Base-by-base conservation (phyloP, 1,284 basidiomycete genomes). In the Chondrostereum purpureum region DNA sequence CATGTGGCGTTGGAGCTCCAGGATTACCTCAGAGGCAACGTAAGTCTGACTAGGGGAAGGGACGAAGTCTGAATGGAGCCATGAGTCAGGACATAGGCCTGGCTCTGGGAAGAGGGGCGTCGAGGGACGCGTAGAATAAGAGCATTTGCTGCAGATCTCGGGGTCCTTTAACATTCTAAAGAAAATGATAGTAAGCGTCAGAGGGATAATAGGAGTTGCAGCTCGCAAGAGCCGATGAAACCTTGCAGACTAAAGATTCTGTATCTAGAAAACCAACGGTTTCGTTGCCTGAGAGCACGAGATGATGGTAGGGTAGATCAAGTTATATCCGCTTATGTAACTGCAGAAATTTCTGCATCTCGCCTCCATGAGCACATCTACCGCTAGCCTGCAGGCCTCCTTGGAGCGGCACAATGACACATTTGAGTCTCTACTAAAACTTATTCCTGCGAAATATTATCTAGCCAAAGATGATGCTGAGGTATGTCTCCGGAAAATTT, bases 381-480 rank as follows among this genome's bases (percentile, higher is more conserved):
- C 22, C 13, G 61, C 70, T 8, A 68, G 67, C 0, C 71, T 92
- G 4, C 72, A 77, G 43, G 65, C 72, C 5, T 91, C 88, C 2
- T 67, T 96, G 33, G 84, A 91, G 59, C 68, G 68, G 41, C 90
- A 94, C 66, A 94, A 96, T 60, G 75, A 77, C 27, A 79, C 80
- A 0, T 95, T 96, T 55, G 88, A 91, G 57, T 72, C 78, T 0
- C 70, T 95, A 1, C 68, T 95, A 2, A 78, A 75, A 40, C 76
- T 94, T 34, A 94, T 96, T 48, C 92, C 92, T 0, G 78, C 91
- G 6, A 85, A 84, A 69, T 92, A 88, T 61, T 96, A 95, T 64
- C 69, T 94, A 20, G 74, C 79, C 10, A 76, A 76, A 42, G 84
- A 89, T 23, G 75, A 77, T 18, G 69, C 72, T 2, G 82, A 88